These are phyloP conservation scores for Chlamydomonas applanata DNA, from an alignment of 139 green algal species.

Conservation along the genomic window DNA sequence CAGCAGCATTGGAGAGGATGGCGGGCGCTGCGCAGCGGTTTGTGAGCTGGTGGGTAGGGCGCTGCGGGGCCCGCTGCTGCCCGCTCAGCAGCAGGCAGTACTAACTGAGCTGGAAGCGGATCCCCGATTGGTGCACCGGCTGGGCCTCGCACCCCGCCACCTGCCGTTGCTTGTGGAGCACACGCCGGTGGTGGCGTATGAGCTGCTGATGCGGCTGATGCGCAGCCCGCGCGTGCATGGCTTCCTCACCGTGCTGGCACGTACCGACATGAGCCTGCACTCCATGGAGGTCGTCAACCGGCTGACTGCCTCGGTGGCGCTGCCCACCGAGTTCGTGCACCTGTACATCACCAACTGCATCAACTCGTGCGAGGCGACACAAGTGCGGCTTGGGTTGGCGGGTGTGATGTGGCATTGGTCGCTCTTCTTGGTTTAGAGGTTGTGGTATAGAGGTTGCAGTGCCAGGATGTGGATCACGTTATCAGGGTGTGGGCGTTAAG, in stretches of 20 bases:
- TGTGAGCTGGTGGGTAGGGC: constrained; percentile 52
- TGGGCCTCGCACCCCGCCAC: constrained; percentile 31
- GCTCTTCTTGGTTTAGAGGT: too few relatives aligned
- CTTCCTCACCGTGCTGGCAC: constrained; percentile 50
- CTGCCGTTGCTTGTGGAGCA: constrained; percentile 73
- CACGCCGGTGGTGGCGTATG: constrained; percentile 64
- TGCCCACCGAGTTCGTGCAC: constrained; percentile 81
- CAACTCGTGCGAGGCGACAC: constrained; percentile 64
- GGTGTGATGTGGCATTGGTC: too few relatives aligned
- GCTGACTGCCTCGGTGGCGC: constrained; percentile 59
- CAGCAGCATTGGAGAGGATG: constrained; percentile 44
- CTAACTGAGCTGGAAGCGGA: constrained; percentile 49
- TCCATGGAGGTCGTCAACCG: constrained; percentile 90
- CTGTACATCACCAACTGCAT: constrained; percentile 91
- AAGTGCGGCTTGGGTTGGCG: constrained; percentile 33
- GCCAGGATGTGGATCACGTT: too few relatives aligned
- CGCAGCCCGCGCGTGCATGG: constrained; percentile 2
- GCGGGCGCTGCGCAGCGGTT: constrained; percentile 20
- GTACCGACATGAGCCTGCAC: constrained; percentile 77
- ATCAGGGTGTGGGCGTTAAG: too few relatives aligned
- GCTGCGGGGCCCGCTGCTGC: constrained; percentile 54
- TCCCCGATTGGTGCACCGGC: constrained; percentile 35
- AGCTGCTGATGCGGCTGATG: constrained; percentile 35
- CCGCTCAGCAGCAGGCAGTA: constrained; percentile 56
- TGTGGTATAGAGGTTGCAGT: too few relatives aligned